Evolutionary conservation across 2,329 filamentous ascomycete species (phyloP).

Genomic region (Aspergillus pseudoglaucus): DNA sequence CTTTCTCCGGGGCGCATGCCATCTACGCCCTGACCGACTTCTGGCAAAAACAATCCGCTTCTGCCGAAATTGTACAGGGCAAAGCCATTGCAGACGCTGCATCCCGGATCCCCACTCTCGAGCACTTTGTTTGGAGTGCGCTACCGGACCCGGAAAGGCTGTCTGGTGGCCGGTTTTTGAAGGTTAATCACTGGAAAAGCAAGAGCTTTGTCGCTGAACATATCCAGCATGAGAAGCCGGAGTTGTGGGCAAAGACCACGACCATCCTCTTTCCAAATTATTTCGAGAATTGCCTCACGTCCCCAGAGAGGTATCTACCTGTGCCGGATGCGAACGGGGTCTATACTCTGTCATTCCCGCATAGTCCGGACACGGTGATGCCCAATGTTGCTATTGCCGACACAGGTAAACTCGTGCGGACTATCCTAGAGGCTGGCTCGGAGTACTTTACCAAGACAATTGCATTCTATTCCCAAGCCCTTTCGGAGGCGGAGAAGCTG

Average conservation of each 20-base stretch:
- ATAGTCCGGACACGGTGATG: slow-evolving; percentile 4
- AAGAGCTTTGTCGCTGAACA: slow-evolving; percentile 6
- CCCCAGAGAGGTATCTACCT: slow-evolving; percentile 6
- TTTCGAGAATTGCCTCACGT: slow-evolving; percentile 8
- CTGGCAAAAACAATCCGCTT: slow-evolving; percentile 7
- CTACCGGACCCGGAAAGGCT: slow-evolving; percentile 5
- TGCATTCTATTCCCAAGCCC: slow-evolving; percentile 5
- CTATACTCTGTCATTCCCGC: slow-evolving; percentile 4
- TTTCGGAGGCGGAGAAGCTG: slow-evolving; percentile 9
- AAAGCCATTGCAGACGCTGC: slow-evolving; percentile 9
- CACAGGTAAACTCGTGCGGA: slow-evolving; percentile 5
- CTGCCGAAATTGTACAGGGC: slow-evolving; percentile 6
- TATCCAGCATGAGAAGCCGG: slow-evolving; percentile 3
- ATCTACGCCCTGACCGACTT: slow-evolving; percentile 10
- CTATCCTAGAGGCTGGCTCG: slow-evolving; percentile 3
- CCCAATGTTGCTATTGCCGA: slow-evolving; percentile 6
- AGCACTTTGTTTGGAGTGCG: slow-evolving; percentile 9
- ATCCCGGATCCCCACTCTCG: background rate
- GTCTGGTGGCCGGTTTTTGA: slow-evolving; percentile 4
- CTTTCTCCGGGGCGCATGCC: slow-evolving; percentile 4
- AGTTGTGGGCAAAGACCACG: slow-evolving; percentile 6
- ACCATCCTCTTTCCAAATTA: slow-evolving; percentile 6
- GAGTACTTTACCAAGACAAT: slow-evolving; percentile 5
- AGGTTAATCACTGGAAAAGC: slow-evolving; percentile 7
- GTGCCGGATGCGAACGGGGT: slow-evolving; percentile 1